Percentiles rank a stretch among this genome's conserved stretches.
Conservation (phyloP, 108 stramenopile genomes). For the Parmales sp. region DNA sequence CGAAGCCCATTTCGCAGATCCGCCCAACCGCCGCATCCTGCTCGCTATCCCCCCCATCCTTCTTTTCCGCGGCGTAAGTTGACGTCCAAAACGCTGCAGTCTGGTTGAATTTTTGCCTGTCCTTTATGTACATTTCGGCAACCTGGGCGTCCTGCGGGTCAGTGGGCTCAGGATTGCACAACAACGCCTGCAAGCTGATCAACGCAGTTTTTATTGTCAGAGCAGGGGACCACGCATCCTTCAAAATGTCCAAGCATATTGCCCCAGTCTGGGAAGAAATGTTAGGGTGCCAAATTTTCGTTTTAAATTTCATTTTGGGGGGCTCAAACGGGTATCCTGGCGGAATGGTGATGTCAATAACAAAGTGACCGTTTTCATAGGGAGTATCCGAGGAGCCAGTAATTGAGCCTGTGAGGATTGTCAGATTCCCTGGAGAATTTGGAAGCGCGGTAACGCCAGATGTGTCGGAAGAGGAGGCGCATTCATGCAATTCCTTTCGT, state of each 20-base stretch:
- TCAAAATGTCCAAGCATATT: conserved; percentile 94
- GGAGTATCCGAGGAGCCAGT: conserved; percentile 56
- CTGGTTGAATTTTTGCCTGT: conserved; percentile 60
- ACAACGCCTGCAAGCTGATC: conserved; percentile 74
- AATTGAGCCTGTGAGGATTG: conserved; percentile 55
- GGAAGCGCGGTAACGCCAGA: conserved; percentile 52
- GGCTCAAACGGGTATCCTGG: conserved; percentile 82
- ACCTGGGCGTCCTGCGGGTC: conserved; percentile 96
- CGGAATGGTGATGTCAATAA: conserved; percentile 69
- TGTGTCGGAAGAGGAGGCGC: conserved; percentile 16
- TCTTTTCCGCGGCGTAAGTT: conserved; percentile 54
- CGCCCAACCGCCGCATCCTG: conserved; percentile 58
- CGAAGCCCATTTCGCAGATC: conserved; percentile 95
- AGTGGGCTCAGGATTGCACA: conserved; percentile 77
- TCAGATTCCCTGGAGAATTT: conserved; percentile 21
- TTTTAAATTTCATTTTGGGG: conserved; percentile 56
- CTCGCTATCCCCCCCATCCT: conserved; percentile 28
- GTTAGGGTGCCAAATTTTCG: conserved; percentile 89
- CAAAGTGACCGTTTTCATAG: conserved; percentile 68
- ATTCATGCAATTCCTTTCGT: not conserved
- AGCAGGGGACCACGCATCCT: conserved; percentile 95
- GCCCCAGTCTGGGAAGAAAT: conserved; percentile 89
- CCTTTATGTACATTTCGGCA: conserved; percentile 74
- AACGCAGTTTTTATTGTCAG: conserved; percentile 93
- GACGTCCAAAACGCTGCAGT: conserved; percentile 90